phyloP scores from a whole-genome alignment of 108 stramenopile species.

The Nitzschia sp. region DNA sequence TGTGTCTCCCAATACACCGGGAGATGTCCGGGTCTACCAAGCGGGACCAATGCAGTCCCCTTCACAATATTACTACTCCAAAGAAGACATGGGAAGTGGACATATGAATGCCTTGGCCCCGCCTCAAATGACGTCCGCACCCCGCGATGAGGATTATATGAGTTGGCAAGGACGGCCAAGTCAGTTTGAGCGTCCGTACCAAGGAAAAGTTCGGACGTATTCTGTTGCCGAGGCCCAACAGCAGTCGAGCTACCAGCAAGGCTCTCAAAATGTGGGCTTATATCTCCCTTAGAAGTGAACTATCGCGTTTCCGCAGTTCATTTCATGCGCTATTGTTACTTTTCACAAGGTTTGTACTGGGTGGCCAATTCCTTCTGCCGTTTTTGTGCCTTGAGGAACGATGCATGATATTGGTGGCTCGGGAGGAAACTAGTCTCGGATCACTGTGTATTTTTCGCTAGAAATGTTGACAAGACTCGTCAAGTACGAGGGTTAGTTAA shows the following conservation, averaged over 20 bases:
- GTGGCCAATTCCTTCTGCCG: too few relatives aligned
- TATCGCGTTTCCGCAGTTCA: neutral
- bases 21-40: conserved; percentile 4
- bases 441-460: too few relatives aligned
- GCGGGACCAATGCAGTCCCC: neutral
- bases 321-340: conserved; percentile 8
- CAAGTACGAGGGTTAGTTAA: too few relatives aligned
- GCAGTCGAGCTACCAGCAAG: conserved; percentile 13
- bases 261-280: conserved; percentile 34
- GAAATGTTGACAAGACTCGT: too few relatives aligned
- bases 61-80: neutral
- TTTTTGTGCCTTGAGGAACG: too few relatives aligned
- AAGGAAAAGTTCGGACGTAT: conserved; percentile 24
- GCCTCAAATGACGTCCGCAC: neutral
- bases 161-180: conserved; percentile 24
- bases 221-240: conserved; percentile 20
- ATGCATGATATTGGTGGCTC: too few relatives aligned
- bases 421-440: too few relatives aligned
- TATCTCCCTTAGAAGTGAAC: conserved; percentile 23
- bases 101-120: conserved; percentile 4
- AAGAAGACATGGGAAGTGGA: conserved; percentile 1
- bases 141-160: conserved; percentile 1
- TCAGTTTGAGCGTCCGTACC: conserved; percentile 7
- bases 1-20: conserved; percentile 4
- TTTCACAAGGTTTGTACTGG: too few relatives aligned